Conservation (phyloP, 768 basidiomycete species). For the Phanerochaete sordida region DNA sequence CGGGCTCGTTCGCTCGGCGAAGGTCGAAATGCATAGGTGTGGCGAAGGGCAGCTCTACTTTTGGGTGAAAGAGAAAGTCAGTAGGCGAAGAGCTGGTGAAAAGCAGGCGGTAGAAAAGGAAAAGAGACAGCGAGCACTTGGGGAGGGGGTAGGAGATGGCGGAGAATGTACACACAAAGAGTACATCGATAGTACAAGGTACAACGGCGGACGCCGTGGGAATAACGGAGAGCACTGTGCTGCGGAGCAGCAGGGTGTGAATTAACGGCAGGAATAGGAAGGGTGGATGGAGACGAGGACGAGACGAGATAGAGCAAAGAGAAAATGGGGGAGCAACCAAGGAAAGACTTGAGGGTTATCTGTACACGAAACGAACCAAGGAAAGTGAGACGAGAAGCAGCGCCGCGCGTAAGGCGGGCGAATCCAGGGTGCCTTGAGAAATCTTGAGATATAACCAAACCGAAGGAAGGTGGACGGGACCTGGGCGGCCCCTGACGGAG, state of each 20-base stretch:
- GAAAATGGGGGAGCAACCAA: background rate
- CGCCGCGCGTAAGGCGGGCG: background rate
- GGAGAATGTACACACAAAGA: background rate
- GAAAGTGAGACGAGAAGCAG: background rate
- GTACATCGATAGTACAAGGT: background rate
- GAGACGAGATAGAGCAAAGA: background rate
- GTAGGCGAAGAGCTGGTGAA: background rate
- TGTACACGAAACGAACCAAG: slow-evolving; percentile 2
- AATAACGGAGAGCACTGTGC: background rate
- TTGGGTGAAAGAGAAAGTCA: background rate
- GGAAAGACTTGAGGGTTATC: background rate
- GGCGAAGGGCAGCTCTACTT: background rate
- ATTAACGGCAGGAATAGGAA: slow-evolving; percentile 3
- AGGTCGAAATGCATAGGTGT: background rate
- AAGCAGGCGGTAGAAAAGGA: background rate
- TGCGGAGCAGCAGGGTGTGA: background rate
- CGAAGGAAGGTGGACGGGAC: slow-evolving; percentile 9
- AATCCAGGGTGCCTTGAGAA: slow-evolving; percentile 8
- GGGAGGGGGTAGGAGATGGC: background rate
- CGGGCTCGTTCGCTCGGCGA: background rate
- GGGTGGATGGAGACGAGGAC: background rate
- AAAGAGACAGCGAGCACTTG: background rate
- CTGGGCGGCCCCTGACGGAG: background rate
- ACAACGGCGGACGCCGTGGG: slow-evolving; percentile 1
- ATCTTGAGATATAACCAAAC: background rate